Base-by-base conservation (phyloP, 257 asterid species). In the Eustoma russellianum region DNA sequence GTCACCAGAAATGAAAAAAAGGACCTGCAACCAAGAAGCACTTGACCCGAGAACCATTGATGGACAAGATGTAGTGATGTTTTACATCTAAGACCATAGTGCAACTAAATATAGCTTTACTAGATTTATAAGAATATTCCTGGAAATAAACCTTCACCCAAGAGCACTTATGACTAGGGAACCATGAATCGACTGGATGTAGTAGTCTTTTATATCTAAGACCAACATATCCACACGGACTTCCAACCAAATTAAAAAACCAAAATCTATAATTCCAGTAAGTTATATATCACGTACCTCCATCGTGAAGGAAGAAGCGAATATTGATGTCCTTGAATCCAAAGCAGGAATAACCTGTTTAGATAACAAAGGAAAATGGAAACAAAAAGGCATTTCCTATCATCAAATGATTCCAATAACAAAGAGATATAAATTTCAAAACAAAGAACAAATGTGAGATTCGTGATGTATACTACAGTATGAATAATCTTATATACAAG, bases 281-380 rank as follows among this genome's bases (percentile, higher is more conserved):
- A 48, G 57, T 60, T 41, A 49, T 18, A 13, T 48, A 61, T 59
- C 48, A 62, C 93, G 57, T 62, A 91, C 98, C 99, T 92, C 94
- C 95, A 92, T 80, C 2, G 99, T 88, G 80, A 88, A 92, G 62
- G 99, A 92, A 2, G 99, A 88, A 50, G 99, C 88, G 71, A 80
- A 92, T 70, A 92, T 85, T 48, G 99, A 97, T 17, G 97, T 92
- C 47, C 69, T 79, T 24, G 93, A 44, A 82, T 92, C 99, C 75
- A 92, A 68, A 59, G 97, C 95, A 47, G 97, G 99, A 66, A 92
- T n/a, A n/a, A 92, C 99, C 99, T 92, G 85, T 60, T 56, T 70
- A 43, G 28, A 57, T 11, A 52, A 52, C 19, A 51, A 33, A 14
- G 14, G 8, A 33, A 56, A 3, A 28, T 38, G 30, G 35, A 7